phyloP scores from a whole-genome alignment of 2,329 filamentous ascomycete species.

The Reticulascus tulasneorum region DNA sequence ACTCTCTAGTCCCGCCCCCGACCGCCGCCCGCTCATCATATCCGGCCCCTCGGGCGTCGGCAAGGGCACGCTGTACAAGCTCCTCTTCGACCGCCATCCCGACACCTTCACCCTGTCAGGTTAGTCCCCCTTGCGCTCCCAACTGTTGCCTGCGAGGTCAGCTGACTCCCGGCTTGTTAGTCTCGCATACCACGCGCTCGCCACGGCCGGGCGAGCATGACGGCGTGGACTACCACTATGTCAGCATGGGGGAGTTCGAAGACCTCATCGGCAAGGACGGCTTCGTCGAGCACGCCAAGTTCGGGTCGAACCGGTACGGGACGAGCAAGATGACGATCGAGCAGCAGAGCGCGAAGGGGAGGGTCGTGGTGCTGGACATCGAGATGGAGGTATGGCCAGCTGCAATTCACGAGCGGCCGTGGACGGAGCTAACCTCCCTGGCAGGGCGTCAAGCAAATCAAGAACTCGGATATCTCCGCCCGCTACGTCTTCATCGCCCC shows the following conservation, averaged over 20 bases:
- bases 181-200: slow-evolving; percentile 74
- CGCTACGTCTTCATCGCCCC: slow-evolving; percentile 84
- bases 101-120: slow-evolving; percentile 50
- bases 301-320: slow-evolving; percentile 83
- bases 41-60: slow-evolving; percentile 76
- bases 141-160: too few relatives aligned
- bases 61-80: slow-evolving; percentile 75
- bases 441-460: slow-evolving; percentile 84
- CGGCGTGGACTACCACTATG: slow-evolving; percentile 79
- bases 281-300: slow-evolving; percentile 83
- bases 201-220: slow-evolving; percentile 73
- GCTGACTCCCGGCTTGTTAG: too few relatives aligned
- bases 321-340: slow-evolving; percentile 77
- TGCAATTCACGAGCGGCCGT: slow-evolving; percentile 2
- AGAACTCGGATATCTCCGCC: slow-evolving; percentile 67
- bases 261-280: slow-evolving; percentile 62
- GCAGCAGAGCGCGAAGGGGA: slow-evolving; percentile 66
- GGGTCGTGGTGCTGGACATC: slow-evolving; percentile 84
- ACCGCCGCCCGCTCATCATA: slow-evolving; percentile 67
- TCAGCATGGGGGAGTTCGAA: slow-evolving; percentile 62
- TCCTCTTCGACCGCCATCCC: slow-evolving; percentile 57
- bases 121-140: too few relatives aligned
- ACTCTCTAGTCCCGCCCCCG: too few relatives aligned
- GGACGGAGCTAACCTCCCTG: slow-evolving; percentile 27
- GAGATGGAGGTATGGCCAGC: slow-evolving; percentile 77